Conservation (phyloP, 1,284 basidiomycete genomes). For the Schizopora paradoxa region DNA sequence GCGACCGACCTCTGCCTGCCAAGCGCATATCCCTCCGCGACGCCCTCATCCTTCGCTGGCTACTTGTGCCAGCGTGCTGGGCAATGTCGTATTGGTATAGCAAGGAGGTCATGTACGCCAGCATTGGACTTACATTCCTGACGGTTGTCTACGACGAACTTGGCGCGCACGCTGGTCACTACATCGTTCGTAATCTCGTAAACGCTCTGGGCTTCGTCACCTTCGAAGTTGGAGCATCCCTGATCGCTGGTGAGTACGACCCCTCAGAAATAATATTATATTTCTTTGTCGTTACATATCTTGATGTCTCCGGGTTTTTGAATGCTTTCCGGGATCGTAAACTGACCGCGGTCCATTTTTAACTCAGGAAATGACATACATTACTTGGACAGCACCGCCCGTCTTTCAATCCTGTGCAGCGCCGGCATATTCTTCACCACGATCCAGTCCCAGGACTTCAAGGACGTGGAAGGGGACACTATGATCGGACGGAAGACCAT, state of each 20-base stretch:
- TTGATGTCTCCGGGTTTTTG: no score
- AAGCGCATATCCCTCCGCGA: conserved; percentile 24
- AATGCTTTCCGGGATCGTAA: conserved; percentile 27
- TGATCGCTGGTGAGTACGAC: conserved; percentile 27
- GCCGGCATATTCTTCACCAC: conserved; percentile 29
- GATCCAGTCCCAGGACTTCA: conserved; percentile 32
- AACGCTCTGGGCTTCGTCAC: conserved; percentile 27
- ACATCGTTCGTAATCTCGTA: conserved; percentile 27
- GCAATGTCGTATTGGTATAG: conserved; percentile 23
- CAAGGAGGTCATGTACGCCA: conserved; percentile 20
- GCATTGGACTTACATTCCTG: conserved; percentile 19
- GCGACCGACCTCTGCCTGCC: conserved; percentile 33
- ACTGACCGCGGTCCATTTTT: conserved; percentile 20
- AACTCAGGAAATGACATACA: conserved; percentile 15
- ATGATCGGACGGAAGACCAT: conserved; percentile 28
- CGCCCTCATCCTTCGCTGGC: conserved; percentile 28
- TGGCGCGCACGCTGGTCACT: conserved; percentile 21
- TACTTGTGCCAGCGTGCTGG: conserved; percentile 24
- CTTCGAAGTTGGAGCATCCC: conserved; percentile 30
- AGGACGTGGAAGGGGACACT: conserved; percentile 31
- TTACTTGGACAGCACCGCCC: conserved; percentile 19
- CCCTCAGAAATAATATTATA: background rate
- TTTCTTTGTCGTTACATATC: conserved; percentile 15
- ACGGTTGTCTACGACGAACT: conserved; percentile 27
- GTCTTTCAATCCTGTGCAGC: conserved; percentile 24